Base-by-base conservation (phyloP, 176 grass and related monocot species). In the Melocanna baccifera region DNA sequence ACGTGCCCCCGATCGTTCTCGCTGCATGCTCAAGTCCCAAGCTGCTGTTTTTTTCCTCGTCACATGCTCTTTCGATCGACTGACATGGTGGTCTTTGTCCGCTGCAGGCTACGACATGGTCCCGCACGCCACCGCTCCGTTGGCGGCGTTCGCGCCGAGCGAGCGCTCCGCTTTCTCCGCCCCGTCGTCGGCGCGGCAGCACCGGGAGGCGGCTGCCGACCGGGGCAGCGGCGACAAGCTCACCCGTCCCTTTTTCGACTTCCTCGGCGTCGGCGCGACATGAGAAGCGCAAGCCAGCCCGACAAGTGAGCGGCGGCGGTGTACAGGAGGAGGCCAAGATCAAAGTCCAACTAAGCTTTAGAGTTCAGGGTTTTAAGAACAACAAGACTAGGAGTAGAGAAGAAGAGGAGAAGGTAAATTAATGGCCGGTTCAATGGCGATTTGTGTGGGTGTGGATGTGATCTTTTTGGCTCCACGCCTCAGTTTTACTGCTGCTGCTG, bases 231-330 rank as follows among this genome's bases (percentile, higher is more conserved):
- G 67, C 80, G 79, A 88, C 78, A 85, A 84, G 29, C 46, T 53
- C 23, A 32, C 68, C 4, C 20, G 86, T 14, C 74, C 85, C 69
- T 95, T 90, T 88, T 83, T 95, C 79, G 93, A 95, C 81, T 95
- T 95, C 91, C 93, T 95, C 62, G 93, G 93, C 73, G 90, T 95
- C 22, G 90, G 90, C 32, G 65, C 90, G 73, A 86, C 90, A 55
- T 90, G 89, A 90, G 23, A 79, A 22, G 25, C 18, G 26, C 67
- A 7, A 63, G 11, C 32, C 36, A 64, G 12, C n/a, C 36, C 6
- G 28, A 10, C 40, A 2, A 32, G 15, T n/a, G 39, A 63, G 71
- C 22, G 30, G 9, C 22, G 6, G 51, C 19, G 86, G 66, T 77
- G 87, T 85, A 85, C 88, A 86, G 88, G 79, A 71, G 79, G 79